Evolutionary conservation across 768 basidiomycete species (phyloP), one percentile per base, ranked within the genome.

Genomic region (Boletus rubroflammeus): DNA sequence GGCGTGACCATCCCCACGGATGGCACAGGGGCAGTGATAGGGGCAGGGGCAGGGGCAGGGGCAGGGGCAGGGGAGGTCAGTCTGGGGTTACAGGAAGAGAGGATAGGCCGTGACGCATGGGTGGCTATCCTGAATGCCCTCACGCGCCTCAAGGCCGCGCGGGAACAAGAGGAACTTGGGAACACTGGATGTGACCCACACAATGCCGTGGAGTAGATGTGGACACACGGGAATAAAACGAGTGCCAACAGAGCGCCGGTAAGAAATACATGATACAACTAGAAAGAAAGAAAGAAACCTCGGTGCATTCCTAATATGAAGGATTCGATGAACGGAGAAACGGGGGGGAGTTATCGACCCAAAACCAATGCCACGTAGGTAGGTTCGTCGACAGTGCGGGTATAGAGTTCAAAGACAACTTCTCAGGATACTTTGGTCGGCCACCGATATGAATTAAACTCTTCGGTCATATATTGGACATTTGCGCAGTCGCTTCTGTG

Each of bases 91-190:
- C 90, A 90, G 63, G 89, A 91, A 71, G 86, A 86, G 65, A 77
- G 88, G 46, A 74, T 86, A 9, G 87, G 88, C 57, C 75, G 85
- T 5, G 85, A 88, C 67, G 87, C 90, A 54, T 92, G 90, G 90
- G 78, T 80, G 50, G 83, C 84, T 19, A 83, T 91, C 52, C 75
- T 90, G 15, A 76, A 81, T 57, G 85, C 87, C 57, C 78, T 92
- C 38, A 76, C 72, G 50, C 78, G 82, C 48, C 75, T 90, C 63
- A 86, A 83, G 69, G 78, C 75, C 32, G 75, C 73, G 35, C 67
- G 66, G 49, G 69, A 69, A 48, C 50, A 53, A n/a, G 72, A 70
- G 31, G 48, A 42, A 35, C 43, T 29, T 39, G 44, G 45, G 9
- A 29, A 23, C 40, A 25, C 45, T 38, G 36, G 36, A 52, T 46